These are phyloP conservation scores for Melanomma pulvis-pyrius DNA, from an alignment of 495 filamentous ascomycete genomes.

Conservation along the genomic window DNA sequence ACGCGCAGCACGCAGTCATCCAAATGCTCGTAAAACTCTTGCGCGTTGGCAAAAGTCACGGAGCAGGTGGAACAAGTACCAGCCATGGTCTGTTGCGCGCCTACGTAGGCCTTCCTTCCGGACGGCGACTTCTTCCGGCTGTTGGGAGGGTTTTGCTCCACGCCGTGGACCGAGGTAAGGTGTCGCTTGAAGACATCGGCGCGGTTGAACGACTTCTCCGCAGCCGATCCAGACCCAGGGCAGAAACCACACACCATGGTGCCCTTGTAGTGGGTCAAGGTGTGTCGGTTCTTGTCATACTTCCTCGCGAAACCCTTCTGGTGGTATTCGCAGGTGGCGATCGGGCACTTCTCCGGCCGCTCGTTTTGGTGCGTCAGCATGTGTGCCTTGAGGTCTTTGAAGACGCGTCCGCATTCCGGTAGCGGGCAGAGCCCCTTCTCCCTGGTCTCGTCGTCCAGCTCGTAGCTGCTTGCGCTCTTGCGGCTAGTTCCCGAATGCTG, in stretches of 20 bases:
- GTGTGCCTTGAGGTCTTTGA: slow-evolving; percentile 93
- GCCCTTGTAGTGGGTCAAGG: slow-evolving; percentile 97
- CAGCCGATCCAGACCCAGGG: slow-evolving; percentile 84
- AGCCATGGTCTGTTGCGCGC: slow-evolving; percentile 49
- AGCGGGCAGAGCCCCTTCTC: slow-evolving; percentile 77
- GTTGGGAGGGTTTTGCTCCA: slow-evolving; percentile 95
- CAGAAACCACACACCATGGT: slow-evolving; percentile 99
- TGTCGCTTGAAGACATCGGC: slow-evolving; percentile 99
- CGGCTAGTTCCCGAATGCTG: slow-evolving; percentile 59
- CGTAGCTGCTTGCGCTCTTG: slow-evolving; percentile 52
- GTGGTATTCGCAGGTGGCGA: slow-evolving; percentile 91
- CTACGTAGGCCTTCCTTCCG: slow-evolving; percentile 58
- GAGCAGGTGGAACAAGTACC: slow-evolving; percentile 98
- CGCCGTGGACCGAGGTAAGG: slow-evolving; percentile 87
- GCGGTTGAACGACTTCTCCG: slow-evolving; percentile 97
- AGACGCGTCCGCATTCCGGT: slow-evolving; percentile 83
- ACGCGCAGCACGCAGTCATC: slow-evolving; percentile 98
- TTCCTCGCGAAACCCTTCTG: slow-evolving; percentile 94
- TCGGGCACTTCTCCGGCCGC: slow-evolving; percentile 95
- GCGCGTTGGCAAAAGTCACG: slow-evolving; percentile 85
- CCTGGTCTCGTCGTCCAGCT: slow-evolving; percentile 63
- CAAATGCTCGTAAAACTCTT: slow-evolving; percentile 98
- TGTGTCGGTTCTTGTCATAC: slow-evolving; percentile 99
- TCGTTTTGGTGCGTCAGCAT: slow-evolving; percentile 95
- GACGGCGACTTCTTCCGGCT: slow-evolving; percentile 81